These are phyloP conservation scores for Insectozyma bohioensis DNA, from an alignment of 1,139 yeast genomes.

Conservation along the genomic window DNA sequence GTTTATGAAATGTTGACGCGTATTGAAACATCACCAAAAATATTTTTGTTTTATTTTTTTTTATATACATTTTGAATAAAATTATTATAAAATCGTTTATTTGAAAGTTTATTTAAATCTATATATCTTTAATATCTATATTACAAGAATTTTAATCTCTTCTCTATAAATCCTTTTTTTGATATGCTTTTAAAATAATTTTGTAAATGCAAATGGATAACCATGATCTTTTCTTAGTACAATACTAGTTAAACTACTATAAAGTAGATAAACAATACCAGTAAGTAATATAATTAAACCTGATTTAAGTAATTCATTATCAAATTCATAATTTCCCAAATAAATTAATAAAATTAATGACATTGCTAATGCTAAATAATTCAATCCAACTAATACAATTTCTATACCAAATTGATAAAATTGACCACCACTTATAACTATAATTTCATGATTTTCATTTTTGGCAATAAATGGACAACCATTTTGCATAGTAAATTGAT, in stretches of 20 bases:
- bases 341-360: constrained; percentile 38
- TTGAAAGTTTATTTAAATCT: neutral
- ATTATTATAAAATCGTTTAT: no score
- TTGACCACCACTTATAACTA: constrained; percentile 61
- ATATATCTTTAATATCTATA: no score
- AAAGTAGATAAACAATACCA: constrained; percentile 27
- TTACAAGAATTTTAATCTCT: no score
- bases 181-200: constrained; percentile 25
- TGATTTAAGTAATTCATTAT: constrained; percentile 18
- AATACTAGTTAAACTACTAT: constrained; percentile 41
- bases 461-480: constrained; percentile 63
- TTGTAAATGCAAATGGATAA: constrained; percentile 40
- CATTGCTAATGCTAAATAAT: constrained; percentile 47
- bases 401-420: constrained; percentile 73
- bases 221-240: constrained; percentile 39
- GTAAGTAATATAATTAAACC: constrained; percentile 21
- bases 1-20: constrained; percentile 6
- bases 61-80: no score
- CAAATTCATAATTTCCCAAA: constrained; percentile 32
- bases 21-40: no score
- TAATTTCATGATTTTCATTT: constrained; percentile 42
- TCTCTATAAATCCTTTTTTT: no score
- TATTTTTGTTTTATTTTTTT: neutral
- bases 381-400: constrained; percentile 47
- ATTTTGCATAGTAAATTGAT: constrained; percentile 59